Evolutionary conservation across 192 early-diverging fungal genomes (phyloP).

Genomic region (Coemansia sp.): DNA sequence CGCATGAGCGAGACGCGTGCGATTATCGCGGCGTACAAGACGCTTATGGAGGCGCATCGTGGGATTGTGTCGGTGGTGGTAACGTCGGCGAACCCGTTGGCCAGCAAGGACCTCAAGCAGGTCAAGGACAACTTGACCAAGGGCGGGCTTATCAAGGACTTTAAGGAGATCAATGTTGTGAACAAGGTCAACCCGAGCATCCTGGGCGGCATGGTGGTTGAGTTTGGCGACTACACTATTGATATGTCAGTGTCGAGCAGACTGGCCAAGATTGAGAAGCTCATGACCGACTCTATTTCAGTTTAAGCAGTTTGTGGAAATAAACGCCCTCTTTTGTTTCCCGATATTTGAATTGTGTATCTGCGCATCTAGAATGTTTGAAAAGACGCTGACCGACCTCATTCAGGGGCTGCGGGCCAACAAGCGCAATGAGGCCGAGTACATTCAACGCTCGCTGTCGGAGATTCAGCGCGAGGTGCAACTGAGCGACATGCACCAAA

Average conservation of each 20-base stretch:
- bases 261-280: conserved; percentile 93
- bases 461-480: conserved; percentile 90
- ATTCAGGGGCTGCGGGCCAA: conserved; percentile 94
- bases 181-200: conserved; percentile 82
- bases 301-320: conserved; percentile 10
- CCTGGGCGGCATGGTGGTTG: conserved; percentile 94
- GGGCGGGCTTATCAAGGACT: conserved; percentile 73
- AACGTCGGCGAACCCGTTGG: conserved; percentile 81
- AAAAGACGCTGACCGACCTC: conserved; percentile 74
- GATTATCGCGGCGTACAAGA: conserved; percentile 76
- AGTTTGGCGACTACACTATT: conserved; percentile 97
- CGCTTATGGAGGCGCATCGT: conserved; percentile 87
- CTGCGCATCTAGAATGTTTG: conserved; percentile 10
- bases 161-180: conserved; percentile 79
- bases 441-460: conserved; percentile 80
- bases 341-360: neutral
- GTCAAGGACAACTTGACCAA: conserved; percentile 79
- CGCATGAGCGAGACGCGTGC: conserved; percentile 81
- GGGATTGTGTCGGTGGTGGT: conserved; percentile 85
- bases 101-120: conserved; percentile 65
- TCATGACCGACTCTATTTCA: conserved; percentile 66
- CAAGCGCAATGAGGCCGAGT: conserved; percentile 83
- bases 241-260: conserved; percentile 95
- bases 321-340: neutral
- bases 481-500: conserved; percentile 79